Base-by-base conservation (phyloP, 1,284 basidiomycete genomes). In the Heterobasidion annosum region DNA sequence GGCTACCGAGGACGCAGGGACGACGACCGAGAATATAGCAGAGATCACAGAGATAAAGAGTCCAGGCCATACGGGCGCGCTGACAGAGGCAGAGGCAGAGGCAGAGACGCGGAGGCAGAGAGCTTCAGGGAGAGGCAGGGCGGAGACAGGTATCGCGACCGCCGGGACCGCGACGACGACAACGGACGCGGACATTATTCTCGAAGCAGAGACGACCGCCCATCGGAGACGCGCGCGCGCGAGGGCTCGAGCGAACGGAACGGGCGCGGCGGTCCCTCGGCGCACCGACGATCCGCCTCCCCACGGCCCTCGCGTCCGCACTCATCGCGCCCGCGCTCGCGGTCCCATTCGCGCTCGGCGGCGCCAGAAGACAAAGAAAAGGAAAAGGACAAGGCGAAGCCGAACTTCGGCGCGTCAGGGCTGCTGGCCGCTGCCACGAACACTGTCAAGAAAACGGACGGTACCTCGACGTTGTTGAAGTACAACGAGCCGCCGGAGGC, bases 401-500 rank as follows among this genome's bases (percentile, higher is more conserved):
- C 95, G 2, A 93, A 97, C 67, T 97, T 97, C 68, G 79, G 74
- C 9, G 80, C 81, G 5, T 97, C 93, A 1, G 97, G 97, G 7
- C 75, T 97, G 10, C 80, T 99, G 19, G 97, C 96, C 0, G 95
- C 94, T 5, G 97, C 93, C 65, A 96, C 93, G 5, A 97, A 98
- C 64, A 91, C 88, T 1, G 83, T 93, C 48, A 81, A 84, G 63
- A 77, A 79, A 35, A 70, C 72, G 8, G 84, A 90, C 62, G 87
- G 89, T 9, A 84, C 82, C 53, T 93, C 86, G 54, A 91, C 95
- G 1, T 83, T 96, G 43, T 75, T 99, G 57, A 99, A 99, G 69
- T 99, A 99, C 67, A 96, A 98, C 63, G 97, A 99, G 69, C 97
- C 97, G 10, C 93, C 96, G 1, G 97, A 99, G 74, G 97, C 97